Conservation (phyloP, 2,329 filamentous ascomycete genomes). For the Coniochaeta sp. region DNA sequence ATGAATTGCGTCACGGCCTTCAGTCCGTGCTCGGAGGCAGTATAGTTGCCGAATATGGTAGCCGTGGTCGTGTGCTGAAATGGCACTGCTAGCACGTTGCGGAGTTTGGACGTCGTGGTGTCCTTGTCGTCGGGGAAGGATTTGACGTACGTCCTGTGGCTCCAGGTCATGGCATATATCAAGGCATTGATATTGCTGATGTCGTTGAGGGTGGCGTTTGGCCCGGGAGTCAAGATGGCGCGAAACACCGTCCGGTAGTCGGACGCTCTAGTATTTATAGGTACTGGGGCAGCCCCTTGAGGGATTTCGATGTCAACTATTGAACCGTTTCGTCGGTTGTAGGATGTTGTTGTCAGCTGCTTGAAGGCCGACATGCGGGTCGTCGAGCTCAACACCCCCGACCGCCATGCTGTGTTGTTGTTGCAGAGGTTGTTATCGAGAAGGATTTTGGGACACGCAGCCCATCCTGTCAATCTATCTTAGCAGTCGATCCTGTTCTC, state of each 20-base stretch:
- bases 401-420: conserved; percentile 7
- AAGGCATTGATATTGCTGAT: conserved; percentile 9
- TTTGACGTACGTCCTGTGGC: conserved; percentile 12
- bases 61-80: conserved; percentile 13
- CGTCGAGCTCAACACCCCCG: conserved; percentile 3
- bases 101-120: conserved; percentile 8
- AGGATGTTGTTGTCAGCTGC: conserved; percentile 8
- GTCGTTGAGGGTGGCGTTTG: conserved; percentile 1
- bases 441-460: conserved; percentile 9
- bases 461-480: conserved; percentile 7
- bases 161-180: conserved; percentile 11
- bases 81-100: conserved; percentile 12
- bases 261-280: conserved; percentile 3
- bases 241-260: conserved; percentile 9
- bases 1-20: conserved; percentile 3
- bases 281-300: not conserved
- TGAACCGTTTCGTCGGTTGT: conserved; percentile 10
- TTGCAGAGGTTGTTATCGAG: conserved; percentile 7
- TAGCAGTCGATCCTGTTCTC: not conserved
- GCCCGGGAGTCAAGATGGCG: conserved; percentile 6
- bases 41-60: conserved; percentile 12
- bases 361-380: conserved; percentile 13
- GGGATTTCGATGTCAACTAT: conserved; percentile 11
- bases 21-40: not conserved
- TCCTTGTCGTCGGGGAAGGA: conserved; percentile 12